Percentiles rank a stretch among this genome's conserved stretches.
Evolutionary conservation across 768 basidiomycete genomes (phyloP).

Genomic region (Lenzites betulinus): DNA sequence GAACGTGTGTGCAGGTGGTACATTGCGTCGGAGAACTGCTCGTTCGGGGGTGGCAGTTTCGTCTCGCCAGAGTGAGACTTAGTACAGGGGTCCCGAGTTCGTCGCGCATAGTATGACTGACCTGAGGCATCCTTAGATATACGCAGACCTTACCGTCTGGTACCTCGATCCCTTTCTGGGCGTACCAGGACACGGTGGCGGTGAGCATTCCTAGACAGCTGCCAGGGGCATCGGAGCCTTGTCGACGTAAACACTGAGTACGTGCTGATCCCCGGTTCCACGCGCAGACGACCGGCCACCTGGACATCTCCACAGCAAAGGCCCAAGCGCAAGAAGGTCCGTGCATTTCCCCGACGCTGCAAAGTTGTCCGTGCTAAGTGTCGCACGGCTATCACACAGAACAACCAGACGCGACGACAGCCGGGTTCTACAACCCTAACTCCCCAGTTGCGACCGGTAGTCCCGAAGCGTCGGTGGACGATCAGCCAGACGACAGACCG

Average conservation of each 20-base stretch:
- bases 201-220: neutral
- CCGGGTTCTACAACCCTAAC: neutral
- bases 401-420: neutral
- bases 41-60: neutral
- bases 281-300: neutral
- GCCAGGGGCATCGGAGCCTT: no score
- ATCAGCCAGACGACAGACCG: neutral
- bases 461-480: neutral
- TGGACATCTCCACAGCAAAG: neutral
- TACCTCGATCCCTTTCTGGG: neutral
- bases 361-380: neutral
- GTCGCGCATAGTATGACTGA: neutral
- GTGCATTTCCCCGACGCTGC: neutral
- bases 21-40: neutral
- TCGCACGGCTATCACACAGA: neutral
- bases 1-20: neutral
- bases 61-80: no score
- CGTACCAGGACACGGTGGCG: neutral
- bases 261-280: neutral
- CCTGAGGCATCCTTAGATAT: neutral
- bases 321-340: neutral
- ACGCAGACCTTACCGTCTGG: neutral
- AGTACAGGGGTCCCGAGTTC: no score
- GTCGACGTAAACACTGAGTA: neutral
- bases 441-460: neutral